Evolutionary conservation across 345 rosid species (phyloP).

Genomic region (Bretschneidera sinensis): DNA sequence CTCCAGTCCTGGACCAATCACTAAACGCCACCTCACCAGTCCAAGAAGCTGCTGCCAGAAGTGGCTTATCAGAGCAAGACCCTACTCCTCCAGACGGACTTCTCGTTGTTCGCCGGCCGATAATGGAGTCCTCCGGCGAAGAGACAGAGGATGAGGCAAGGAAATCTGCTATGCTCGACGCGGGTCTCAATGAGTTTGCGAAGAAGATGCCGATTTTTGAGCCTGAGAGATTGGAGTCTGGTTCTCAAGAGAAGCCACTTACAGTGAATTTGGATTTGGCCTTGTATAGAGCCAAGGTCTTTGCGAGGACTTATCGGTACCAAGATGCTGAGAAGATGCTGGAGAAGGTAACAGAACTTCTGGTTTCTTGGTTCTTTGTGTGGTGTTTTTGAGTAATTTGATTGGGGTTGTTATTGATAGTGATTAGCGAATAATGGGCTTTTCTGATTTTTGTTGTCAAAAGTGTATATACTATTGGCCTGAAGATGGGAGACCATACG

Average conservation of each 20-base stretch:
- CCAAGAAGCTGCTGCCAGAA: constrained; percentile 12
- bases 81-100: constrained; percentile 25
- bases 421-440: background rate
- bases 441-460: constrained; percentile 19
- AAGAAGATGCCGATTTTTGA: constrained; percentile 91
- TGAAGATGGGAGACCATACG: constrained; percentile 94
- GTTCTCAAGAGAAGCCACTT: constrained; percentile 55
- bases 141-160: constrained; percentile 20
- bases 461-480: constrained; percentile 92
- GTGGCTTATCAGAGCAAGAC: constrained; percentile 6
- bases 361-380: background rate
- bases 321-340: constrained; percentile 68
- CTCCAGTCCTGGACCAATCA: constrained; percentile 33
- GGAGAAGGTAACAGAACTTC: constrained; percentile 49
- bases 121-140: constrained; percentile 43
- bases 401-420: background rate
- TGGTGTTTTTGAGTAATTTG: background rate
- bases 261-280: constrained; percentile 77
- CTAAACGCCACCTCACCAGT: constrained; percentile 15
- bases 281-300: constrained; percentile 69
- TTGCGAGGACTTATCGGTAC: constrained; percentile 47
- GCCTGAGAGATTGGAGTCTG: constrained; percentile 55
- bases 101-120: constrained; percentile 67
- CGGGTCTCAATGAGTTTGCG: constrained; percentile 58
- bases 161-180: constrained; percentile 44